Base-by-base conservation (phyloP, 176 grass and related monocot species). In the Oryza nivara region DNA sequence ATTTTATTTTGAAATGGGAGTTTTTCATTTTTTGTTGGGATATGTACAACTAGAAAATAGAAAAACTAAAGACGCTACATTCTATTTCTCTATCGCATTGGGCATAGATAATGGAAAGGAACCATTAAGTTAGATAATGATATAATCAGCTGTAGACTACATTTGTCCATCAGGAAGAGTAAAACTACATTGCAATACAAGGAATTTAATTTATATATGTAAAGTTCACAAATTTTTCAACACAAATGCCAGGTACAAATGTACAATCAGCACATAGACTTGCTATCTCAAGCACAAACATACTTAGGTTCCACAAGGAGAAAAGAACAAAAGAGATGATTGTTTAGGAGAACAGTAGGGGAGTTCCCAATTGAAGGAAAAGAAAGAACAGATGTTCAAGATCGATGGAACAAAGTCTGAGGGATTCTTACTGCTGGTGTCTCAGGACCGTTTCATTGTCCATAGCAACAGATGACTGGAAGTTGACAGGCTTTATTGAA, bases 401-500 rank as follows among this genome's bases (percentile, higher is more conserved):
- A 72, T 36, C 49, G 77, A 49, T 23, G n/a, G 49, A 54, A 65
- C 56, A 80, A 75, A 81, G 5, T 70, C 74, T 78, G 25, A 46
- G 45, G 49, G 69, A 84, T 87, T 70, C 97, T 92, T 90, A 99
- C 97, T 99, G 97, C 54, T 99, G 97, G 75, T 94, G 89, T 84
- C 97, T 94, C 84, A 99, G 61, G 87, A 88, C 68, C 7, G 83
- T 88, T 52, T 99, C 97, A 82, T 88, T 94, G 44, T 96, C 97
- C 97, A 99, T 96, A 20, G 89, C 54, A 78, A 93, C 77, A 86
- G 92, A 91, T n/a, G 92, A 82, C 14, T 94, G 86, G 76, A 99
- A 99, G 82, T 99, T 99, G 40, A 95, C 93, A 74, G 97, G 97
- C 47, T 99, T 99, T 88, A 99, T 89, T 28, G 23, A 88, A 67